Base-by-base conservation (phyloP, 139 green algal species). In the Chlamydomonas urium region DNA sequence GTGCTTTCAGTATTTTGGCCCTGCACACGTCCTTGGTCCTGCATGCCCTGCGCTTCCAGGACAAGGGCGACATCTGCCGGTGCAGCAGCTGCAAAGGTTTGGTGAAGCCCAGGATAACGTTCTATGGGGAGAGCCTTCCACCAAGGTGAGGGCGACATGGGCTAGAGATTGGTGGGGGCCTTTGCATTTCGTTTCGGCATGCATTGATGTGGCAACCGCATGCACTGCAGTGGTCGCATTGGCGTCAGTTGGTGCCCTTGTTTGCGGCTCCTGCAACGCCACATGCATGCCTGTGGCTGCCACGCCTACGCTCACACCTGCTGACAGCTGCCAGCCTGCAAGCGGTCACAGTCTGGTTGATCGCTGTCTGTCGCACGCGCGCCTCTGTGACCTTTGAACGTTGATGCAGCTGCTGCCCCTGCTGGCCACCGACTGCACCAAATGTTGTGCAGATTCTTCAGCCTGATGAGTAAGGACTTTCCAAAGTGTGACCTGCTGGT, bases 71-170 rank as follows among this genome's bases (percentile, higher is more conserved):
- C 23, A 75, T 79, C 61, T 80, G 72, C 61, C 32, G 66, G 34
- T 79, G 72, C 67, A 60, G 14, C 2, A 57, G 29, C 14, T 80
- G 73, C 65, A 5, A 4, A 34, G 62, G 71, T 48, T 71, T 93
- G 38, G 87, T 94, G 24, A 96, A 96, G 82, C 91, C 92, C 23
- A 84, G 90, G 69, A 96, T 97, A 53, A 89, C 95, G 2, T 96
- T 97, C 74, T 97, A 95, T 83, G 92, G 92, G 0, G 92, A 97
- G 78, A 63, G 37, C 2, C 59, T 76, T 32, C 71, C 71, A 4
- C 1, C 38, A 33, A 2, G 37, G 56, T 65, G 56, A 36, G 56
- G 10, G 56, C 17, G 45, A 21, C 17, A 56, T 56, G 45, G 21
- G 21, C 45, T 26, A 21, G 17, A 26, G 10, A 17, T 65, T 65